A percentile compares a stretch with the other conserved stretches of the same genome.
Conservation (phyloP, 176 grass and related monocot species). For the Carex pumila region DNA sequence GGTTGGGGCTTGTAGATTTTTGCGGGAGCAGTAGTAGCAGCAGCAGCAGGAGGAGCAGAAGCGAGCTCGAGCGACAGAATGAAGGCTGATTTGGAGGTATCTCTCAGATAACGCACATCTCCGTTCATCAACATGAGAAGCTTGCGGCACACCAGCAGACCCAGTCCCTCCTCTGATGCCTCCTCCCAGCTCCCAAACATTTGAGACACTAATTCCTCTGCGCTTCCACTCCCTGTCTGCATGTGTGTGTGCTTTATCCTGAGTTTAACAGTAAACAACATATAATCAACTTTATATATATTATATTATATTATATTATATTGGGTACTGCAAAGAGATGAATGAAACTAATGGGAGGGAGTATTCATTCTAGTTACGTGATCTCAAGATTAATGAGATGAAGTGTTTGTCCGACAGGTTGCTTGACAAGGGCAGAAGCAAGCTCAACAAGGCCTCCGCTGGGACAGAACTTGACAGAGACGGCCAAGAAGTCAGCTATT, state of each 20-base stretch:
- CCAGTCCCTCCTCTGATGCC: constrained; percentile 53
- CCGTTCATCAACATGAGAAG: constrained; percentile 92
- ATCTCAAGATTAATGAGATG: constrained; percentile 70
- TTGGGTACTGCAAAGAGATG: neutral
- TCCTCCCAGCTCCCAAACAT: constrained; percentile 60
- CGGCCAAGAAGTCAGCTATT: constrained; percentile 59
- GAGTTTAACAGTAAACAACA: neutral
- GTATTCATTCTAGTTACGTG: constrained; percentile 28
- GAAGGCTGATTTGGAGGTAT: constrained; percentile 66
- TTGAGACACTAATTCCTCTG: constrained; percentile 58
- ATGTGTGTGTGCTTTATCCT: constrained; percentile 50
- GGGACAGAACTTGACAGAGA: constrained; percentile 82
- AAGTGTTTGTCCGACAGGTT: constrained; percentile 61
- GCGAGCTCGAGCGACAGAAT: constrained; percentile 71
- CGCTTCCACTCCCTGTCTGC: constrained; percentile 30
- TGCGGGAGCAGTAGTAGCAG: neutral
- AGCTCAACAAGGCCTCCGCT: constrained; percentile 65
- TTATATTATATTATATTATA: too few species aligned
- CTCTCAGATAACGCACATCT: constrained; percentile 59
- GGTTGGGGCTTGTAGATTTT: constrained; percentile 8
- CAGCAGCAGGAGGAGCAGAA: constrained; percentile 31
- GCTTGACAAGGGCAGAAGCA: constrained; percentile 43
- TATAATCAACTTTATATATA: neutral
- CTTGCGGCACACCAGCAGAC: constrained; percentile 71
- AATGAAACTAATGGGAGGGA: neutral